Evolutionary conservation across 768 basidiomycete genomes (phyloP).

Genomic region (Russula ochroleuca): DNA sequence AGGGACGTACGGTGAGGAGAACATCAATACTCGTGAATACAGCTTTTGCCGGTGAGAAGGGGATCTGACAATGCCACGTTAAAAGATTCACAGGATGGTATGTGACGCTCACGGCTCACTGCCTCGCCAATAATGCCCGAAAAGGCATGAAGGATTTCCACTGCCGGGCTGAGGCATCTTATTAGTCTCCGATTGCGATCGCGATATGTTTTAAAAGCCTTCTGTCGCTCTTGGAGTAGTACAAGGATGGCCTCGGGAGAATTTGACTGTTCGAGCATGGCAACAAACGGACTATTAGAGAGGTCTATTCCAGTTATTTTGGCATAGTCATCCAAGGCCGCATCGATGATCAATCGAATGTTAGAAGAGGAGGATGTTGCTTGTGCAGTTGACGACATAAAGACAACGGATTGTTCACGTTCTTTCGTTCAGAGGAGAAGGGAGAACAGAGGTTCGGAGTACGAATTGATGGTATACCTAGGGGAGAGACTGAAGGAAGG

Average conservation of each 20-base stretch:
- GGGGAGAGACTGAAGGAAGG: background rate
- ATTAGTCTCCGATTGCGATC: background rate
- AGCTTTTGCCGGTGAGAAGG: background rate
- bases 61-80: background rate
- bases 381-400: background rate
- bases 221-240: background rate
- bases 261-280: background rate
- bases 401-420: no score
- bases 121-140: background rate
- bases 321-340: background rate
- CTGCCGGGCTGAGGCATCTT: background rate
- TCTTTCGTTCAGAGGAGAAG: no score
- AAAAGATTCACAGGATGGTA: no score
- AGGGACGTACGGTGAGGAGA: background rate
- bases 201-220: constrained; percentile 6
- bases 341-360: background rate
- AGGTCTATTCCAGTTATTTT: background rate
- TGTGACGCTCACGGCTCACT: background rate
- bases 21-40: background rate
- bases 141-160: background rate
- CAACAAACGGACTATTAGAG: background rate
- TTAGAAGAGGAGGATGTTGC: background rate
- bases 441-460: no score
- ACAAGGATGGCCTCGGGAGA: constrained; percentile 1
- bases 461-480: no score